These are phyloP conservation scores for Penicillium hesseltinei DNA, from an alignment of 2,329 filamentous ascomycete genomes.

Conservation along the genomic window DNA sequence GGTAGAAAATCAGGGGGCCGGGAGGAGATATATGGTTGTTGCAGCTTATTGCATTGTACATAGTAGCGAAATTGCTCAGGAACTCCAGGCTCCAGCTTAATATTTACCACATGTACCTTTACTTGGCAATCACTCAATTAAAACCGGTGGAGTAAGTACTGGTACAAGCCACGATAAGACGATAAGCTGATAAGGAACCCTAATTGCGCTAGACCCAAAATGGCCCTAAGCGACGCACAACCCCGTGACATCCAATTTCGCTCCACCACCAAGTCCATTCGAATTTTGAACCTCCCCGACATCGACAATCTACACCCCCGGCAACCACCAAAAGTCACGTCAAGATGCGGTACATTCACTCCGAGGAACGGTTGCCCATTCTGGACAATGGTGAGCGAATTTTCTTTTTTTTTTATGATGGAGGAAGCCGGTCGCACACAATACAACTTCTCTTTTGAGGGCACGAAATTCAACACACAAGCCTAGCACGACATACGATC, in stretches of 20 bases:
- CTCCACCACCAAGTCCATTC: slow-evolving; percentile 39
- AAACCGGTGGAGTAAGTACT: background rate
- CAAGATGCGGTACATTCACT: slow-evolving; percentile 99
- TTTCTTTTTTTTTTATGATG: slow-evolving; percentile 27
- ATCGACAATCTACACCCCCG: slow-evolving; percentile 41
- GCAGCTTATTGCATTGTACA: slow-evolving; percentile 2
- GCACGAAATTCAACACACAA: slow-evolving; percentile 3
- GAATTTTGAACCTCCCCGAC: slow-evolving; percentile 43
- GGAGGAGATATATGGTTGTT: background rate
- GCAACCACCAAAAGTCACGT: slow-evolving; percentile 46
- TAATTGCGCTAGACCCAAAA: slow-evolving; percentile 39
- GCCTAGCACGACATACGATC: background rate
- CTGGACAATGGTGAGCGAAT: slow-evolving; percentile 83
- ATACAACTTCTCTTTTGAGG: slow-evolving; percentile 4
- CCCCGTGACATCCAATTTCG: slow-evolving; percentile 40
- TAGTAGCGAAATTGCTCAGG: slow-evolving; percentile 1
- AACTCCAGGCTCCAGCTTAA: background rate
- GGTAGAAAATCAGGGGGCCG: background rate
- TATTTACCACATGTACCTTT: slow-evolving; percentile 1
- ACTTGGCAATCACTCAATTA: background rate
- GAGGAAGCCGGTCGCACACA: slow-evolving; percentile 16
- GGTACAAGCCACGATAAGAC: slow-evolving; percentile 15
- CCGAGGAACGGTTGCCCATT: slow-evolving; percentile 90
- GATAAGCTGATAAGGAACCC: slow-evolving; percentile 32
- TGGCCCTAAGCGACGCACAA: slow-evolving; percentile 47